Evolutionary conservation across 805 yeast genomes (phyloP).

Genomic region (Grigorovia jiainica): DNA sequence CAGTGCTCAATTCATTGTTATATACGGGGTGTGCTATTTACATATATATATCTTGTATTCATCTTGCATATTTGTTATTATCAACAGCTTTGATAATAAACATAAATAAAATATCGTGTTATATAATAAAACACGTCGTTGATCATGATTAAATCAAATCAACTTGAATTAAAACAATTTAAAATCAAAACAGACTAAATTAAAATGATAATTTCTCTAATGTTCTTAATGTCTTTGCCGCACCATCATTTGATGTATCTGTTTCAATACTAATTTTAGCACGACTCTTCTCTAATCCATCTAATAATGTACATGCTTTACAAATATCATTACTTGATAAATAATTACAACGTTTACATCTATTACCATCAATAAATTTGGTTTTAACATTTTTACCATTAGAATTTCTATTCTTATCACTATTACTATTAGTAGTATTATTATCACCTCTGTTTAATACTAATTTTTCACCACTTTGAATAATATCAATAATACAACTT

Average conservation of each 20-base stretch:
- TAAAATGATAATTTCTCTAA: slow-evolving; percentile 2
- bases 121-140: too few species aligned
- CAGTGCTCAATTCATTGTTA: too few species aligned
- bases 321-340: slow-evolving; percentile 80
- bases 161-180: background rate
- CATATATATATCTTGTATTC: too few species aligned
- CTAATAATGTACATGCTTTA: slow-evolving; percentile 84
- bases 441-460: slow-evolving; percentile 48
- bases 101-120: too few species aligned
- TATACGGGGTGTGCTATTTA: too few species aligned
- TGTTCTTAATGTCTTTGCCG: slow-evolving; percentile 3
- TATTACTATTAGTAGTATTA: slow-evolving; percentile 15
- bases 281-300: slow-evolving; percentile 70
- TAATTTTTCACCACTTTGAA: slow-evolving; percentile 85
- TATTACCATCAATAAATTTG: slow-evolving; percentile 49
- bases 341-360: slow-evolving; percentile 87
- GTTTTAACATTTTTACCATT: slow-evolving; percentile 7
- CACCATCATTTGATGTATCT: slow-evolving; percentile 20
- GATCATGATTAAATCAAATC: too few species aligned
- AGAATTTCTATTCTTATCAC: too few species aligned
- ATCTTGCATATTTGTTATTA: too few species aligned
- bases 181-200: background rate
- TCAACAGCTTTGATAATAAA: too few species aligned
- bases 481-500: slow-evolving; percentile 86
- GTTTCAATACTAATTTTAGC: slow-evolving; percentile 54